Evolutionary conservation across 2,329 filamentous ascomycete species (phyloP), one percentile per base, ranked within the genome.

Genomic region (Claviceps maximensis): DNA sequence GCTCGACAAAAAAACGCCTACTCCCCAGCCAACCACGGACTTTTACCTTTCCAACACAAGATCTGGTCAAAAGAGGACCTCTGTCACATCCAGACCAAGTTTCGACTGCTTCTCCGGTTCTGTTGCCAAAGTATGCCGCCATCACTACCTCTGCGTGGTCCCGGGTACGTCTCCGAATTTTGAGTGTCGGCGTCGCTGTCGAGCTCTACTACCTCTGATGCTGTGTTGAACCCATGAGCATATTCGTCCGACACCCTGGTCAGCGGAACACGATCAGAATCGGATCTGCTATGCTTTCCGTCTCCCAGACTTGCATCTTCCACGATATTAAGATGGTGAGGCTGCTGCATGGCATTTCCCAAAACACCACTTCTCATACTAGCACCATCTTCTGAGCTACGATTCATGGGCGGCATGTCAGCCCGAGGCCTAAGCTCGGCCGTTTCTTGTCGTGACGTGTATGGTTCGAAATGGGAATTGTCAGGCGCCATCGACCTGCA

Each of bases 91-190:
- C 72, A 74, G 66, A 71, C 71, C 57, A 74, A 54, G 61, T 73
- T 78, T 50, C 75, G 67, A 56, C 67, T 69, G 56, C 72, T 71
- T 52, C 70, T 68, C 53, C 75, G 67, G 50, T 77, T 77, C 64
- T 79, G 76, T 63, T 79, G 75, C 76, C 76, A 79, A 40, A 79
- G 63, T 5, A 74, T 74, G 44, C 73, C 63, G 25, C 69, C 63
- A 2, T 65, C 66, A 27, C 67, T 63, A 2, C 65, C 29, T 55
- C 62, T 56, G 23, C 58, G 60, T 27, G 60, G 60, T 21, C 54
- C 53, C 1, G 59, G 57, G 57, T 59, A 59, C 48, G 59, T 33
- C 36, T 57, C 56, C 40, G 59, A 58, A 12, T 53, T 51, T 47
- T 57, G 47, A 52, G 60, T 54, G 27, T 52, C 47, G 46, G 57